Conservation (phyloP, 148 eudicot species). For the Camellia japonica region DNA sequence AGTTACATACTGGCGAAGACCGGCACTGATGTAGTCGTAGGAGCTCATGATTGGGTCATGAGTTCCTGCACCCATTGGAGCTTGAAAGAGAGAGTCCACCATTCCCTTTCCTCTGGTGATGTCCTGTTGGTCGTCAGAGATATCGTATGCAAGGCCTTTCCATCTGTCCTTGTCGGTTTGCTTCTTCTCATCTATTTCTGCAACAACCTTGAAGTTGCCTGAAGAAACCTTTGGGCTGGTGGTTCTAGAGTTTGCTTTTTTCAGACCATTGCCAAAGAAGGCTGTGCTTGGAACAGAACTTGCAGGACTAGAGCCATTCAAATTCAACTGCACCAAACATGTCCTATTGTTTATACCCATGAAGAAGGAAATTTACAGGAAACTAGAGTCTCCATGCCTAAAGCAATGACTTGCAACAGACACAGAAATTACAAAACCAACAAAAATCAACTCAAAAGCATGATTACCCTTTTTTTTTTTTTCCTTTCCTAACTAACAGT, state of each 20-base stretch:
- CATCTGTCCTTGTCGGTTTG: slow-evolving; percentile 41
- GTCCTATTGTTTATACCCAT: background rate
- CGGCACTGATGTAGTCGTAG: slow-evolving; percentile 38
- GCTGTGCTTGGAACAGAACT: slow-evolving; percentile 20
- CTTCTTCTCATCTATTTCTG: slow-evolving; percentile 32
- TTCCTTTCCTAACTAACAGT: too few relatives aligned
- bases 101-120: slow-evolving; percentile 49
- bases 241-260: slow-evolving; percentile 13
- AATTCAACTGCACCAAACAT: slow-evolving; percentile 27
- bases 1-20: slow-evolving; percentile 38
- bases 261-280: slow-evolving; percentile 25
- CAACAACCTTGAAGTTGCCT: slow-evolving; percentile 21
- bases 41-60: slow-evolving; percentile 36
- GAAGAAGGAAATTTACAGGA: background rate
- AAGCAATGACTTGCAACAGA: background rate
- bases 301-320: slow-evolving; percentile 15
- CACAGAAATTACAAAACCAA: background rate
- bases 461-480: too few relatives aligned
- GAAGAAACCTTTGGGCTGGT: slow-evolving; percentile 6
- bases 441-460: too few relatives aligned
- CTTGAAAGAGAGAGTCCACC: slow-evolving; percentile 48
- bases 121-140: slow-evolving; percentile 47
- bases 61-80: slow-evolving; percentile 32
- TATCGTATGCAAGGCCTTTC: slow-evolving; percentile 34
- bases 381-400: background rate